phyloP scores from a whole-genome alignment of 495 filamentous ascomycete genomes.

The Aspergillus taichungensis region DNA sequence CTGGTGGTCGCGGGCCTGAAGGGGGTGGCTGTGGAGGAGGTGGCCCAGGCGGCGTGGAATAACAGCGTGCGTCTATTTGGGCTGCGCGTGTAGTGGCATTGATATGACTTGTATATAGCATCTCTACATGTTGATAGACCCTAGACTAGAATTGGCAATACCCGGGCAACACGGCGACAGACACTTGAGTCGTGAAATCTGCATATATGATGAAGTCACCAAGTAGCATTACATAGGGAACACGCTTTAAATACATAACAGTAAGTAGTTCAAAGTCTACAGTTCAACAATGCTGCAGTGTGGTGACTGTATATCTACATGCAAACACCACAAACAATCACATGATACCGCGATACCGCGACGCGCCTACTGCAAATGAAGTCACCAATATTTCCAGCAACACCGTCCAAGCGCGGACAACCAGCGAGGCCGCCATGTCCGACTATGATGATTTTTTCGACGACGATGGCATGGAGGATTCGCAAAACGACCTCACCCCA shows the following conservation, averaged over 20 bases:
- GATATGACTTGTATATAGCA: no score
- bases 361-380: slow-evolving; percentile 5
- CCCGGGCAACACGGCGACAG: no score
- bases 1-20: slow-evolving; percentile 24
- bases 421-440: slow-evolving; percentile 11
- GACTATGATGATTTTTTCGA: slow-evolving; percentile 14
- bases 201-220: no score
- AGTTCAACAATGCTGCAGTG: no score
- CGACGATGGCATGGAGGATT: slow-evolving; percentile 18
- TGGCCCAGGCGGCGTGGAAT: slow-evolving; percentile 19
- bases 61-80: slow-evolving; percentile 27
- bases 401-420: no score
- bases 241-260: no score
- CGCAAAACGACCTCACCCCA: slow-evolving; percentile 17
- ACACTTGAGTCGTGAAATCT: no score
- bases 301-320: neutral
- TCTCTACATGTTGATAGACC: no score
- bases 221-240: no score
- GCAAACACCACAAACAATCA: slow-evolving; percentile 8
- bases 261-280: no score
- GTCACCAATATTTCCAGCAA: neutral
- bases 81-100: neutral
- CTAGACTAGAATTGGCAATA: no score
- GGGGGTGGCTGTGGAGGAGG: slow-evolving; percentile 16
- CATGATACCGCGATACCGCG: slow-evolving; percentile 11